Conservation (phyloP, 306 rosid species). For the Ziziphus jujuba region DNA sequence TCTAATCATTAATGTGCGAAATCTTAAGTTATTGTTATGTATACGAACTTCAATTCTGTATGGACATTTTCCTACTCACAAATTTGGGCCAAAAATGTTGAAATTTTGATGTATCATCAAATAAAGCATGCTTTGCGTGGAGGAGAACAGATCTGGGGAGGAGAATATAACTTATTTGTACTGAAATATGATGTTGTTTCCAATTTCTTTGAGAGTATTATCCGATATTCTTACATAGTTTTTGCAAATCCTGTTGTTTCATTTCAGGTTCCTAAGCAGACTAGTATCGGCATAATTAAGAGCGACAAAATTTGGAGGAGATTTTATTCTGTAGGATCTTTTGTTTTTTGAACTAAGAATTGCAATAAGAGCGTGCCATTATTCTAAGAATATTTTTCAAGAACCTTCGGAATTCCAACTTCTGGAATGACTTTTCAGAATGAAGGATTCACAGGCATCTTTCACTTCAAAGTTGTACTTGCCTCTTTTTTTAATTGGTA, state of each 20-base stretch:
- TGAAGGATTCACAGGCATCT: background rate
- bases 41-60: too few species aligned
- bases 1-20: too few species aligned
- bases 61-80: too few species aligned
- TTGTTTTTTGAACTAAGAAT: slow-evolving; percentile 7
- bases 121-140: background rate
- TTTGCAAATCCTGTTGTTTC: slow-evolving; percentile 25
- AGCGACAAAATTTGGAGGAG: slow-evolving; percentile 26
- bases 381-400: slow-evolving; percentile 1
- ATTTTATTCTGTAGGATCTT: slow-evolving; percentile 9
- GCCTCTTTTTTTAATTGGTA: background rate
- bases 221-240: slow-evolving; percentile 16
- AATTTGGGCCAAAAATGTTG: background rate
- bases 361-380: slow-evolving; percentile 13
- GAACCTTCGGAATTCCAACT: slow-evolving; percentile 5
- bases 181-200: background rate
- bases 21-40: too few species aligned
- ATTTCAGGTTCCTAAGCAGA: slow-evolving; percentile 78
- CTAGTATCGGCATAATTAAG: slow-evolving; percentile 40
- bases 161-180: background rate
- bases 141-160: background rate
- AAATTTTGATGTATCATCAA: background rate
- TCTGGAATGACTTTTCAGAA: slow-evolving; percentile 1
- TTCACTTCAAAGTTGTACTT: background rate
- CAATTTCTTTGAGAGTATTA: background rate